phyloP scores from a whole-genome alignment of 2,329 filamentous ascomycete genomes.

The Penicillium carneum region DNA sequence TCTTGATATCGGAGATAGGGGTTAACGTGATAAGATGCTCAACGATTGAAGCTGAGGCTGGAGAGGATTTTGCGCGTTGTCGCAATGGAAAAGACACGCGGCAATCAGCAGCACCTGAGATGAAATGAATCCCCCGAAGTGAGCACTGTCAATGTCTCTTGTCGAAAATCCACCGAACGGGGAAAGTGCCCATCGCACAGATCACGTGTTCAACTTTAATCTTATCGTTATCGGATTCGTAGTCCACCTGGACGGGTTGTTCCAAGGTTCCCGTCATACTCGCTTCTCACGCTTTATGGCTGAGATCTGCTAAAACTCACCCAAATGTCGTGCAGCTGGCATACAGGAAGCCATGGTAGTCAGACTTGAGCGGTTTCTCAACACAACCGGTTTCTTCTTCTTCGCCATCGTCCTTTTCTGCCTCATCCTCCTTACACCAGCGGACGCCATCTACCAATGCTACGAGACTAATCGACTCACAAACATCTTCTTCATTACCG shows the following conservation, averaged over 20 bases:
- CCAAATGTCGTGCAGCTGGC: constrained; percentile 20
- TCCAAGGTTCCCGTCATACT: constrained; percentile 4
- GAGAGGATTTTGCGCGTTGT: not conserved
- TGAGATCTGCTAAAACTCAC: constrained; percentile 13
- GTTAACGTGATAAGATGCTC: constrained; percentile 27
- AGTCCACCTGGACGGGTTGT: not conserved
- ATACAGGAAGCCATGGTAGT: constrained; percentile 41
- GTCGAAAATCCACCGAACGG: constrained; percentile 1
- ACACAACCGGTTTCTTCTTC: constrained; percentile 77
- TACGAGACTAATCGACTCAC: constrained; percentile 70
- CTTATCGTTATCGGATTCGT: constrained; percentile 17
- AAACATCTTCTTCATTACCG: constrained; percentile 82
- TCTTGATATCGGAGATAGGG: constrained; percentile 20
- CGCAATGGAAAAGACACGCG: not conserved
- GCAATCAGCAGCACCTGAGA: not conserved
- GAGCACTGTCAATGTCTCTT: not conserved
- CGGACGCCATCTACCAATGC: constrained; percentile 80
- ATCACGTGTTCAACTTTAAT: constrained; percentile 14
- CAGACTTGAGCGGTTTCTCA: constrained; percentile 77
- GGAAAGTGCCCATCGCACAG: not conserved
- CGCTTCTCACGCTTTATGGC: not conserved
- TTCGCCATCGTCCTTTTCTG: constrained; percentile 75
- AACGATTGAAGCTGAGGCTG: not conserved
- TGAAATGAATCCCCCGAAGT: not conserved
- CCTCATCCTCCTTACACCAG: constrained; percentile 80